These are phyloP conservation scores for Lactifluus subvellereus DNA, from an alignment of 768 basidiomycete genomes.

Conservation along the genomic window DNA sequence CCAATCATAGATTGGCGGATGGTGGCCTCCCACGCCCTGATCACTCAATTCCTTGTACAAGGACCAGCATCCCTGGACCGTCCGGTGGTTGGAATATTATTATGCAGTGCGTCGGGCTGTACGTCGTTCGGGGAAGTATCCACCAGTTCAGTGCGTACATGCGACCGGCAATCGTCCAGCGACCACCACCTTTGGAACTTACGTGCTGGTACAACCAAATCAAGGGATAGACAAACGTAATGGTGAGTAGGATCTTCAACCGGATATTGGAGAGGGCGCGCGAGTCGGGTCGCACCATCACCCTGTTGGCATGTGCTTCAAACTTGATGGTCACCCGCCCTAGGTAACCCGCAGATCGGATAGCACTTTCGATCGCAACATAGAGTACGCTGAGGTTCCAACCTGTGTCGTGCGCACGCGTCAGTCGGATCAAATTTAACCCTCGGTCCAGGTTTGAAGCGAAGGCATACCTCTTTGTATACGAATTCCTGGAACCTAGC, in stretches of 20 bases:
- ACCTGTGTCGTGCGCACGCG: slow-evolving; percentile 28
- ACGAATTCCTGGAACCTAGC: slow-evolving; percentile 75
- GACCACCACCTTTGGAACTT: slow-evolving; percentile 56
- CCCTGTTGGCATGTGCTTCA: slow-evolving; percentile 39
- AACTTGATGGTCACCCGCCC: slow-evolving; percentile 46
- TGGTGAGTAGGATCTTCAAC: slow-evolving; percentile 59
- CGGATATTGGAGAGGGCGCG: slow-evolving; percentile 62
- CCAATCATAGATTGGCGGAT: slow-evolving; percentile 52
- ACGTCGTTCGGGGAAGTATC: slow-evolving; percentile 13
- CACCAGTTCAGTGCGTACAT: slow-evolving; percentile 62
- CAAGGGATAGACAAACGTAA: slow-evolving; percentile 68
- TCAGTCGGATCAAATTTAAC: background rate
- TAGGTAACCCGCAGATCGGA: slow-evolving; percentile 35
- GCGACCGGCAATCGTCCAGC: slow-evolving; percentile 68
- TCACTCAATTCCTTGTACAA: slow-evolving; percentile 69
- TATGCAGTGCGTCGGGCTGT: background rate
- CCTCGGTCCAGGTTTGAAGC: background rate
- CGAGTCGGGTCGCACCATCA: slow-evolving; percentile 65
- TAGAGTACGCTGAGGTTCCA: slow-evolving; percentile 44
- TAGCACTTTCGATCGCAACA: slow-evolving; percentile 33
- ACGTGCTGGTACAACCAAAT: slow-evolving; percentile 73
- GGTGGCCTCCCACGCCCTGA: slow-evolving; percentile 63
- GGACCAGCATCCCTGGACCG: slow-evolving; percentile 39
- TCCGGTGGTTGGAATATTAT: slow-evolving; percentile 28
- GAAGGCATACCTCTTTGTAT: slow-evolving; percentile 50